Percentiles rank a stretch among this genome's conserved stretches.
These are phyloP conservation scores for Geotrichum cucujoidarum DNA, from an alignment of 1,139 yeast genomes.

Conservation along the genomic window DNA sequence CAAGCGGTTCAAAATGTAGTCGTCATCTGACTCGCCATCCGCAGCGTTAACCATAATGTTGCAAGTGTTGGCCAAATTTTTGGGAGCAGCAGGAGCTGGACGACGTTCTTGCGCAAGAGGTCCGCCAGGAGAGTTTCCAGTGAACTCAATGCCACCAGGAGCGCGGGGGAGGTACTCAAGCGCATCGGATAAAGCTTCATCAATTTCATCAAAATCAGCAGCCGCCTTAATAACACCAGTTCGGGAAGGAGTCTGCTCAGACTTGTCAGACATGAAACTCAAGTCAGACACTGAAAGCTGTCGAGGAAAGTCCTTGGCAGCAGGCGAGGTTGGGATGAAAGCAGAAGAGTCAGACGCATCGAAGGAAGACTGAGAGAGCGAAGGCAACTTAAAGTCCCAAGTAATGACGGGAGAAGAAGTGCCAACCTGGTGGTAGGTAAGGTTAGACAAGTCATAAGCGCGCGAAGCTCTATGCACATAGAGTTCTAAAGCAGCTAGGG, in stretches of 20 bases:
- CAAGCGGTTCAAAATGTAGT: constrained; percentile 58
- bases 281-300: constrained; percentile 91
- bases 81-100: constrained; percentile 34
- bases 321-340: constrained; percentile 18
- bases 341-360: constrained; percentile 21
- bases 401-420: constrained; percentile 60
- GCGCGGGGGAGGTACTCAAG: constrained; percentile 60
- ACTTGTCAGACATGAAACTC: constrained; percentile 70
- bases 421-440: constrained; percentile 54
- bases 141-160: constrained; percentile 29
- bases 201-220: constrained; percentile 81
- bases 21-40: constrained; percentile 70
- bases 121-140: constrained; percentile 27
- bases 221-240: constrained; percentile 85
- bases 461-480: constrained; percentile 95
- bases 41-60: constrained; percentile 65
- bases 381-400: constrained; percentile 89
- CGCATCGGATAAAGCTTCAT: constrained; percentile 72
- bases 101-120: constrained; percentile 30
- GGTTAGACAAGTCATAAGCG: constrained; percentile 82
- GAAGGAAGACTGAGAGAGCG: constrained; percentile 56
- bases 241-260: constrained; percentile 59
- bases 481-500: constrained; percentile 94
- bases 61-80: constrained; percentile 64
- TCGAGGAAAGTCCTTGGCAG: constrained; percentile 45